Conservation (phyloP, 2,329 filamentous ascomycete genomes). For the Pseudogymnoascus sp. region DNA sequence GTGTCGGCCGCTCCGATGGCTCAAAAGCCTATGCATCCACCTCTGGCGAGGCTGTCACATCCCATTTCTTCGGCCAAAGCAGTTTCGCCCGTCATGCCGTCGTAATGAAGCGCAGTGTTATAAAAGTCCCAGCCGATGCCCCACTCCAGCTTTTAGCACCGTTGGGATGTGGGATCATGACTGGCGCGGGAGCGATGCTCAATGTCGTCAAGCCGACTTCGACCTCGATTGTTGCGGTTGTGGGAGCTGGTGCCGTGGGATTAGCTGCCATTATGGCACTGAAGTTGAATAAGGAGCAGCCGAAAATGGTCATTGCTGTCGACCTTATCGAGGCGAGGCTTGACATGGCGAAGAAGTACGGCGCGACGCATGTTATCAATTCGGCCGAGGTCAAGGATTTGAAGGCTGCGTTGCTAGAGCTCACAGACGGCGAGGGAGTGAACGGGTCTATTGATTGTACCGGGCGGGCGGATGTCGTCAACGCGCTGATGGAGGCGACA, state of each 20-base stretch:
- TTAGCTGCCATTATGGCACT: slow-evolving; percentile 33
- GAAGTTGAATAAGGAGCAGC: slow-evolving; percentile 15
- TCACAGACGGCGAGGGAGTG: slow-evolving; percentile 14
- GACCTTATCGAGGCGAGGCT: slow-evolving; percentile 36
- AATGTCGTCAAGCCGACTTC: slow-evolving; percentile 27
- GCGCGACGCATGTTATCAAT: slow-evolving; percentile 28
- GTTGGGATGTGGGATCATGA: slow-evolving; percentile 36
- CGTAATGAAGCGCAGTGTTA: slow-evolving; percentile 20
- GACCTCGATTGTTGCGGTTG: slow-evolving; percentile 27
- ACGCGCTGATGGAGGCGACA: slow-evolving; percentile 13
- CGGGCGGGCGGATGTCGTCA: slow-evolving; percentile 13
- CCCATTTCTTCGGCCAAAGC: slow-evolving; percentile 29
- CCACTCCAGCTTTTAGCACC: slow-evolving; percentile 30
- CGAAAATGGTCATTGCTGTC: slow-evolving; percentile 34
- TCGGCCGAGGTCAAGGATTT: slow-evolving; percentile 13
- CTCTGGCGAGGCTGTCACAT: slow-evolving; percentile 17
- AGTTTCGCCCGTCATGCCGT: slow-evolving; percentile 23
- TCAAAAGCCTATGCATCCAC: slow-evolving; percentile 13
- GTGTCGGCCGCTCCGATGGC: slow-evolving; percentile 14
- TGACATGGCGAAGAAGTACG: slow-evolving; percentile 34
- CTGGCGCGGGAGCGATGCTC: slow-evolving; percentile 35
- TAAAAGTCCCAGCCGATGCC: slow-evolving; percentile 18
- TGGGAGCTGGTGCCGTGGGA: slow-evolving; percentile 35
- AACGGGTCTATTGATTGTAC: slow-evolving; percentile 17
- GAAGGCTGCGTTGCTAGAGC: slow-evolving; percentile 9